Base-by-base conservation (phyloP, 768 basidiomycete species). In the Phylloporus sp. region DNA sequence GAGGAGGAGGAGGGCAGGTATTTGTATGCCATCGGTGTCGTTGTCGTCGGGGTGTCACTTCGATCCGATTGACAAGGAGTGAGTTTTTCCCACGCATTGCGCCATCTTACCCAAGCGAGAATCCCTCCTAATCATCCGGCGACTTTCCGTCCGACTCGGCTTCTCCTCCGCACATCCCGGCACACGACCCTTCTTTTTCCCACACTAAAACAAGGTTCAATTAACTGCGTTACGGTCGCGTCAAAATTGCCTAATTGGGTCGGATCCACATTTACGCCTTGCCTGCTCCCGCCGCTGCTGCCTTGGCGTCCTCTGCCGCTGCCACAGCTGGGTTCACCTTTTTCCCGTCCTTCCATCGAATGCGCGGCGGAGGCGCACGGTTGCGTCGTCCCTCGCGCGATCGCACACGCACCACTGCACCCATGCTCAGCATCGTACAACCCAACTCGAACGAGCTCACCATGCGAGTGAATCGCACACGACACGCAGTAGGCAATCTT, bases 401-500 rank as follows among this genome's bases (percentile, higher is more conserved):
- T 54, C 96, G 91, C 40, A 98, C 96, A 70, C 96, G 95, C 55
- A 99, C 96, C 55, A 99, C 94, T 96, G 7, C 0, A 2, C 0
- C n/a, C 6, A 11, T 3, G 0, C 5, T 53, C 23, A 46, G 29
- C 17, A 1, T 22, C 23, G 2, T 37, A 31, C 15, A 3, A 27
- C 6, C 9, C 27, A 2, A 31, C 14, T 22, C 27, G 6, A 7
- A 2, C 6, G 0, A 1, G 69, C 88, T 53, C 55, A 92, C 93
- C 89, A 71, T 99, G 96, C 59, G 93, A 92, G 79, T 99, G 96
- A 69, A 99, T 97, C 31, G 96, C 96, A 68, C 96, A 99, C 39
- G 94, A 96, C 48, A 99, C 89, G 71, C 96, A 99, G 80, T 99
- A 97, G 35, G 82, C 86, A 61, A 96, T 90, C 84, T 97, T 95